Percentiles rank a stretch among this genome's conserved stretches.
phyloP scores from a whole-genome alignment of 1,284 basidiomycete genomes.

The Entoloma clypeatum region DNA sequence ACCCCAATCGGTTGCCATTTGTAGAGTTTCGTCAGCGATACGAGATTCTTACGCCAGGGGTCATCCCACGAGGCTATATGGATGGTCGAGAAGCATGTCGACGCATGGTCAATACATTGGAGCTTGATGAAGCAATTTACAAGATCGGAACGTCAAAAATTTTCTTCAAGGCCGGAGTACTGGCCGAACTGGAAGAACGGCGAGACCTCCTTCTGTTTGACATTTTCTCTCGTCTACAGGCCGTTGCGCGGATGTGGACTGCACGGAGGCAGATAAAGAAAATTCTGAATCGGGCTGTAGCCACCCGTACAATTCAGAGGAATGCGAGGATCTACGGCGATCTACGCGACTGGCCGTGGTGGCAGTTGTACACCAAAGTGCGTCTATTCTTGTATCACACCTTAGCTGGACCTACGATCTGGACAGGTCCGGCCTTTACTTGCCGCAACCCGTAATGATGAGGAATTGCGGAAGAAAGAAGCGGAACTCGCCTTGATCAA shows the following conservation, averaged over 20 bases:
- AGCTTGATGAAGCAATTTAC: conserved; percentile 83
- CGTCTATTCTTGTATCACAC: conserved; percentile 5
- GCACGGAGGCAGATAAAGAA: conserved; percentile 92
- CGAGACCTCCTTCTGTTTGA: conserved; percentile 86
- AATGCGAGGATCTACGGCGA: conserved; percentile 92
- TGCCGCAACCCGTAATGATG: conserved; percentile 89
- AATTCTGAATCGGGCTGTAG: conserved; percentile 88
- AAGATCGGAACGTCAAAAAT: conserved; percentile 97
- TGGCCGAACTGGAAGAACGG: conserved; percentile 96
- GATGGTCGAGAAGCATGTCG: conserved; percentile 93
- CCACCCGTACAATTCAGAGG: conserved; percentile 89
- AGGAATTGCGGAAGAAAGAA: conserved; percentile 88
- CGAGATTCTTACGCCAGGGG: conserved; percentile 91
- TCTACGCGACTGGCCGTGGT: conserved; percentile 97
- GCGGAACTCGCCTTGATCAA: conserved; percentile 79
- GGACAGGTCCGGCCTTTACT: conserved; percentile 83
- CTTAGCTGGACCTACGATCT: conserved; percentile 11
- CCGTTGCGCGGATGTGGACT: conserved; percentile 81
- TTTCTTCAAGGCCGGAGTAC: conserved; percentile 98
- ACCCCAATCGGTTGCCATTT: conserved; percentile 95
- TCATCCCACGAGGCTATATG: conserved; percentile 93
- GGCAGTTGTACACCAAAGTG: conserved; percentile 94
- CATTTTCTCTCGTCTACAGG: conserved; percentile 87
- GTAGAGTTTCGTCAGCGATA: conserved; percentile 97
- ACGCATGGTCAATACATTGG: conserved; percentile 89